Evolutionary conservation across 805 yeast genomes (phyloP).

Genomic region (Pichia manshurica): DNA sequence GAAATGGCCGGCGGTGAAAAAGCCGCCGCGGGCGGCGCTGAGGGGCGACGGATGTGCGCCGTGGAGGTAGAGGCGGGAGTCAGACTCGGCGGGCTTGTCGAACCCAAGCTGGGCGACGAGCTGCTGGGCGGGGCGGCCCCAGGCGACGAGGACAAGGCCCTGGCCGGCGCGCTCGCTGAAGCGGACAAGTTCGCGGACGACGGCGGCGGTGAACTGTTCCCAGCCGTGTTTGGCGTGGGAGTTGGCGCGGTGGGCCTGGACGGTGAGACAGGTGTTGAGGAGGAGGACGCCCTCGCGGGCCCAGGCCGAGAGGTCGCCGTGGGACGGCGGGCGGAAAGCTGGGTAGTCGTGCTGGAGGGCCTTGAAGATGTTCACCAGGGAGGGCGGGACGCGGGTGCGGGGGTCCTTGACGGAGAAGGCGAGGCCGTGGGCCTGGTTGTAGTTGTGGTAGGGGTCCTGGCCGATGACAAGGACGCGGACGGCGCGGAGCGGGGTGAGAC

Average conservation of each 20-base stretch:
- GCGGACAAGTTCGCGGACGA: constrained; percentile 33
- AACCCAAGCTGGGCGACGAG: constrained; percentile 28
- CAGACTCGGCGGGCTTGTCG: constrained; percentile 19
- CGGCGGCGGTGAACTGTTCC: constrained; percentile 82
- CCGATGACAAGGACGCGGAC: constrained; percentile 82
- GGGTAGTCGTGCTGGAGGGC: constrained; percentile 64
- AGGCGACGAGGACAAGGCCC: constrained; percentile 70
- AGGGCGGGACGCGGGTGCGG: constrained; percentile 76
- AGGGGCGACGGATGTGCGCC: constrained; percentile 95
- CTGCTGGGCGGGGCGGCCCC: constrained; percentile 43
- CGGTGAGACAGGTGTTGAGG: constrained; percentile 85
- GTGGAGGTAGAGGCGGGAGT: constrained; percentile 41
- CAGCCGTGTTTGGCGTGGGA: constrained; percentile 90
- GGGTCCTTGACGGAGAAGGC: constrained; percentile 90
- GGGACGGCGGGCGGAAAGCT: constrained; percentile 53
- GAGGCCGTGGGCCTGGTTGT: constrained; percentile 91
- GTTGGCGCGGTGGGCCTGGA: constrained; percentile 87
- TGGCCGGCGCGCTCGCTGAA: constrained; percentile 4
- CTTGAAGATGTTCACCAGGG: constrained; percentile 81
- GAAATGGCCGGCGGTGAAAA: constrained; percentile 37
- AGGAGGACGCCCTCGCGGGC: constrained; percentile 80
- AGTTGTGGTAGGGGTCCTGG: constrained; percentile 94
- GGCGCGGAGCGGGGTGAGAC: constrained; percentile 67
- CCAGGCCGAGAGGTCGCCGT: constrained; percentile 77
- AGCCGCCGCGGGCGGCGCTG: constrained; percentile 78